Percentiles rank a stretch among this genome's conserved stretches.
These are phyloP conservation scores for Amborella trichopoda DNA, from an alignment of 164 flowering plant species.

Conservation along the genomic window DNA sequence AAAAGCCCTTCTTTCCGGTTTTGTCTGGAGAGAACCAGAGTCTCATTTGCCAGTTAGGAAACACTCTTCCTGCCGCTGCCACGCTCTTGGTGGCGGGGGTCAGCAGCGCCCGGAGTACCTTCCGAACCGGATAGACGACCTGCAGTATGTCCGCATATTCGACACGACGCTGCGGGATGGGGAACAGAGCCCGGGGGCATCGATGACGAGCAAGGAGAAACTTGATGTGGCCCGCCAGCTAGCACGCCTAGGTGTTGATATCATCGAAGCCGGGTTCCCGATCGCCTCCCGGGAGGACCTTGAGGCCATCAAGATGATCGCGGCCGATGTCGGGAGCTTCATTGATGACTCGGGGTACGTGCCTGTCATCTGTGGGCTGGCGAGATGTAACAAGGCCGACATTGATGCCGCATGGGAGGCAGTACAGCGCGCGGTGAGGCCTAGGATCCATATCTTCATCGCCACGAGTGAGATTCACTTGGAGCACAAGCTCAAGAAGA, in stretches of 20 bases:
- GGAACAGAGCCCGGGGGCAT: constrained; percentile 98
- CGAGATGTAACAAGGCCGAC: constrained; percentile 75
- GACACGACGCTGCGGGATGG: constrained; percentile 99
- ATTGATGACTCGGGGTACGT: constrained; percentile 52
- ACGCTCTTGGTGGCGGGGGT: too few relatives aligned
- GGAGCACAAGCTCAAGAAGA: constrained; percentile 72
- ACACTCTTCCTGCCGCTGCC: too few relatives aligned
- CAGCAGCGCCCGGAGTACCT: constrained; percentile 46
- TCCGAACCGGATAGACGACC: constrained; percentile 73
- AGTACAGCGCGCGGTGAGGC: constrained; percentile 59
- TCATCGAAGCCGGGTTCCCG: constrained; percentile 96
- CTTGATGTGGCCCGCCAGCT: constrained; percentile 87
- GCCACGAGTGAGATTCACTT: constrained; percentile 92
- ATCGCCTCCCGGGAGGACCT: constrained; percentile 76
- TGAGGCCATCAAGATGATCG: constrained; percentile 71
- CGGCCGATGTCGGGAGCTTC: constrained; percentile 59
- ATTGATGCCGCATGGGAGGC: constrained; percentile 91
- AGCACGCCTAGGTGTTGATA: constrained; percentile 80
- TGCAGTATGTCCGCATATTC: constrained; percentile 74
- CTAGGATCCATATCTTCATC: constrained; percentile 86
- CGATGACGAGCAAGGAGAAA: constrained; percentile 82
- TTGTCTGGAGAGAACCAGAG: too few relatives aligned
- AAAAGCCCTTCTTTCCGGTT: too few relatives aligned
- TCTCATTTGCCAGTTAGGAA: too few relatives aligned
- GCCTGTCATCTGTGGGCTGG: constrained; percentile 87